Evolutionary conservation across 805 yeast genomes (phyloP).

Genomic region (Candida yuanshanica): DNA sequence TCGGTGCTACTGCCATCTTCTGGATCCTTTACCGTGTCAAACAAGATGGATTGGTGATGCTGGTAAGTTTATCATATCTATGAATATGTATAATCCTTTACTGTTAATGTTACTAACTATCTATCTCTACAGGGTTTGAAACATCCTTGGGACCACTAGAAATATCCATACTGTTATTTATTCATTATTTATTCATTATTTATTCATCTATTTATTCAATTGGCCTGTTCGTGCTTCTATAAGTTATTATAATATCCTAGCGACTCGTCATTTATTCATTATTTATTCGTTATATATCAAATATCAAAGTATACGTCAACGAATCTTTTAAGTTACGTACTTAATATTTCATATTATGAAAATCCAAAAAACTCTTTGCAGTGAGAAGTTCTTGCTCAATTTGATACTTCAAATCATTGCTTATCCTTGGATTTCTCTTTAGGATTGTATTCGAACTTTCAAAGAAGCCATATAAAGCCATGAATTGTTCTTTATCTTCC

Average conservation of each 20-base stretch:
- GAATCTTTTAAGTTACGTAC: too few species aligned
- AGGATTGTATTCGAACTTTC: neutral
- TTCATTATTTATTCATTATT: slow-evolving; percentile 1
- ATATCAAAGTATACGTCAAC: too few species aligned
- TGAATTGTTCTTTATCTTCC: neutral
- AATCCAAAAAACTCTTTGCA: neutral
- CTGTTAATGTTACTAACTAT: neutral
- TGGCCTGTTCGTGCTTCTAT: too few species aligned
- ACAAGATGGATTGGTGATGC: slow-evolving; percentile 63
- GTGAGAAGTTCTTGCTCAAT: neutral
- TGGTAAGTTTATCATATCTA: slow-evolving; percentile 25
- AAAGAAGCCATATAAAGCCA: neutral
- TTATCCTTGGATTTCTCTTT: neutral
- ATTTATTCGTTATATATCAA: too few species aligned
- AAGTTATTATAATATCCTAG: too few species aligned
- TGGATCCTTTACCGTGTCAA: slow-evolving; percentile 79
- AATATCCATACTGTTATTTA: neutral
- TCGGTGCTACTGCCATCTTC: slow-evolving; percentile 88
- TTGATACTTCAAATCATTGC: neutral
- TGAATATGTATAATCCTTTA: neutral
- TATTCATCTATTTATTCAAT: slow-evolving; percentile 1
- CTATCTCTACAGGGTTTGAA: slow-evolving; percentile 25
- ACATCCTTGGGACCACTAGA: slow-evolving; percentile 38
- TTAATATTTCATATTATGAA: neutral
- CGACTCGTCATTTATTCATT: too few species aligned